Conservation (phyloP, 2,329 filamentous ascomycete genomes). For the Escovopsis sp. region DNA sequence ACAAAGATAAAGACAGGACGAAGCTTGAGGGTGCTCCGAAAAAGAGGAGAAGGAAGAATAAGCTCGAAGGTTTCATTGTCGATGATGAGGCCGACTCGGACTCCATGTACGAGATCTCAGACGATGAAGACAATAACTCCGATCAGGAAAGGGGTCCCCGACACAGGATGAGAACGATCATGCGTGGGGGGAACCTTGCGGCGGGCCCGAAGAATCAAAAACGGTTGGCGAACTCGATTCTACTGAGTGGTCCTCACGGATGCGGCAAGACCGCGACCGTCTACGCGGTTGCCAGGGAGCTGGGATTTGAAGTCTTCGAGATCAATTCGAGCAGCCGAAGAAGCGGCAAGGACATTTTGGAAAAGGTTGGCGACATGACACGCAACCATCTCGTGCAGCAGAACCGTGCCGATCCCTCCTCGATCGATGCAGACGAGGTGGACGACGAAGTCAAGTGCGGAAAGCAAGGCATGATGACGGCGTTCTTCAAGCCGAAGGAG, state of each 20-base stretch:
- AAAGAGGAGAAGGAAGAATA: constrained; percentile 58
- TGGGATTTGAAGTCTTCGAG: constrained; percentile 90
- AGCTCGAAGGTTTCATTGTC: constrained; percentile 68
- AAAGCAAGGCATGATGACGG: constrained; percentile 64
- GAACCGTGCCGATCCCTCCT: constrained; percentile 20
- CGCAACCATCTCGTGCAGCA: constrained; percentile 72
- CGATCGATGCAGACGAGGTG: constrained; percentile 15
- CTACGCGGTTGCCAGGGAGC: constrained; percentile 80
- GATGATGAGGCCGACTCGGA: constrained; percentile 61
- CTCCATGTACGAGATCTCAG: constrained; percentile 54
- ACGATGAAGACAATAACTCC: constrained; percentile 23
- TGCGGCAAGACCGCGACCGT: constrained; percentile 90
- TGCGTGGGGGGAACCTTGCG: constrained; percentile 28
- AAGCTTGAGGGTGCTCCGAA: constrained; percentile 21
- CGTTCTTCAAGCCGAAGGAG: constrained; percentile 57
- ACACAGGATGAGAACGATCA: constrained; percentile 24
- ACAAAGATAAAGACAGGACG: constrained; percentile 15
- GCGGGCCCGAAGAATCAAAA: constrained; percentile 27
- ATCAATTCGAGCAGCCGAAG: constrained; percentile 74
- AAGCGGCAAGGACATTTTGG: constrained; percentile 78
- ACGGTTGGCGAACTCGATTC: constrained; percentile 57
- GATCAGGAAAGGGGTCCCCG: no score
- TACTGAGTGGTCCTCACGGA: constrained; percentile 79
- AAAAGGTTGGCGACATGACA: constrained; percentile 93
- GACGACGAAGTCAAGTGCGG: constrained; percentile 45